Conservation (phyloP, 148 eudicot genomes). For the Heliamphora exappendiculata region DNA sequence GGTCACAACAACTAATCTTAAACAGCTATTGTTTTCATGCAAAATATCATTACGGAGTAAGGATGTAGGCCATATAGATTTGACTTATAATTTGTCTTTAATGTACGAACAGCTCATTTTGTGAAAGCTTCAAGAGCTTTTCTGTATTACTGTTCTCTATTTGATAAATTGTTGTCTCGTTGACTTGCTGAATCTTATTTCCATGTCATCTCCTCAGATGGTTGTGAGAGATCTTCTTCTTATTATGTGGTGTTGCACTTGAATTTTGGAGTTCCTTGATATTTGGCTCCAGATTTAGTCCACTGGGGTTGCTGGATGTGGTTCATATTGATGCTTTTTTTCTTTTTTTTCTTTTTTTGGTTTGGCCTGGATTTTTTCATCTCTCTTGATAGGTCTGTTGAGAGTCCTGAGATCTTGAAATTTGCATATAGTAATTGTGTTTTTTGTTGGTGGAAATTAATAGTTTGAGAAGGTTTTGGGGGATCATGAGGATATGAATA, state of each 20-base stretch:
- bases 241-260: background rate
- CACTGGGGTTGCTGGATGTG: background rate
- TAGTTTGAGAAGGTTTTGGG: background rate
- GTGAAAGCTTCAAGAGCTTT: background rate
- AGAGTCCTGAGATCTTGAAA: background rate
- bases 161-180: background rate
- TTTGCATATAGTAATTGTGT: background rate
- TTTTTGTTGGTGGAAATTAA: background rate
- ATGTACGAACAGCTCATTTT: background rate
- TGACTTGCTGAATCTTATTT: background rate
- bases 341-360: background rate
- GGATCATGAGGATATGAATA: background rate
- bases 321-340: background rate
- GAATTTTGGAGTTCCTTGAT: background rate
- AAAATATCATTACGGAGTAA: background rate
- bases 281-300: background rate
- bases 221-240: background rate
- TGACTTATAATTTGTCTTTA: background rate
- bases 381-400: background rate
- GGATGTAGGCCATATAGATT: background rate
- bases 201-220: background rate
- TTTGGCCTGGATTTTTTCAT: background rate
- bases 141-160: background rate
- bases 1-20: background rate
- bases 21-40: slow-evolving; percentile 1